phyloP scores from a whole-genome alignment of 345 rosid genomes.

The Gossypium australe region DNA sequence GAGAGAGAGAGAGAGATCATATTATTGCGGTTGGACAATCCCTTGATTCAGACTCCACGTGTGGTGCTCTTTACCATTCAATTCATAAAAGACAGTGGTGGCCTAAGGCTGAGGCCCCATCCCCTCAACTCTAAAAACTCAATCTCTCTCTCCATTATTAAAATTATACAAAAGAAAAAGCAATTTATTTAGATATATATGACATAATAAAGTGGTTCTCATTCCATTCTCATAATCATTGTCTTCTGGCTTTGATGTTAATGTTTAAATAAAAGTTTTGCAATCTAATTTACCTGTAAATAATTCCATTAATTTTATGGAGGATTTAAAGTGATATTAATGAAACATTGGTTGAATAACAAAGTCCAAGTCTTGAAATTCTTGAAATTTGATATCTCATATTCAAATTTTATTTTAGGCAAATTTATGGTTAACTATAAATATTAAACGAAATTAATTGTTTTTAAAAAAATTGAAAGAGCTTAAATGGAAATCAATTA shows the following conservation, averaged over 20 bases:
- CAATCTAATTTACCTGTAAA: too few relatives aligned
- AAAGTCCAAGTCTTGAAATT: too few relatives aligned
- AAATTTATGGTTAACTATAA: too few relatives aligned
- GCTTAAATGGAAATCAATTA: too few relatives aligned
- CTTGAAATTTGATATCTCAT: too few relatives aligned
- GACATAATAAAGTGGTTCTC: slow-evolving; percentile 19
- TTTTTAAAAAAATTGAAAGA: too few relatives aligned
- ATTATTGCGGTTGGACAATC: slow-evolving; percentile 38
- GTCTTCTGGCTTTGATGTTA: not conserved
- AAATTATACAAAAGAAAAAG: not conserved
- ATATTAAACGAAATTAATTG: too few relatives aligned
- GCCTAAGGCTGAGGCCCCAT: slow-evolving; percentile 13
- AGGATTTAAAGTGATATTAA: too few relatives aligned
- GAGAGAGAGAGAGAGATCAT: not conserved
- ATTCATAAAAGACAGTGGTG: slow-evolving; percentile 40
- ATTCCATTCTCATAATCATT: slow-evolving; percentile 23
- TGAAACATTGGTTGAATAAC: too few relatives aligned
- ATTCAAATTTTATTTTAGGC: too few relatives aligned
- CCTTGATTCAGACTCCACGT: slow-evolving; percentile 66
- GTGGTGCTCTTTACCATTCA: slow-evolving; percentile 59
- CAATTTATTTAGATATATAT: not conserved
- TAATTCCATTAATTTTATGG: too few relatives aligned
- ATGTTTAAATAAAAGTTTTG: too few relatives aligned
- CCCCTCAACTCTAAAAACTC: slow-evolving; percentile 12
- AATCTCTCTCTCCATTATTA: slow-evolving; percentile 12